These are phyloP conservation scores for Solanum dulcamara DNA, from an alignment of 257 asterid genomes.

Conservation along the genomic window DNA sequence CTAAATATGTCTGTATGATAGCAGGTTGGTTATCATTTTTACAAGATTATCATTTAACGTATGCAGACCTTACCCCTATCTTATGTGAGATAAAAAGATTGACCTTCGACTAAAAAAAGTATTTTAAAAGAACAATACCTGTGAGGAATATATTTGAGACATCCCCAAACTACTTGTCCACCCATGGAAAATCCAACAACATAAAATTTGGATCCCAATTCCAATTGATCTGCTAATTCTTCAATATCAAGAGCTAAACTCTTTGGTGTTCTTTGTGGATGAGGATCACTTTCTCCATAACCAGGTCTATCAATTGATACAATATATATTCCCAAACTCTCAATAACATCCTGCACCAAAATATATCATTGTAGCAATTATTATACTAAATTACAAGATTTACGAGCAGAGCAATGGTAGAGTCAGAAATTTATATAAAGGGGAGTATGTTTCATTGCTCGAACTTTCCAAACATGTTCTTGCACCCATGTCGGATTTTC, in stretches of 20 bases:
- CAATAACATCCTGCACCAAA: not conserved
- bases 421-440: not conserved
- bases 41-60: not conserved
- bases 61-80: rapidly evolving
- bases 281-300: not conserved
- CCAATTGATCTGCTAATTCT: not conserved
- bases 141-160: not conserved
- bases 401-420: not conserved
- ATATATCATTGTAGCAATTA: not conserved
- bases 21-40: not conserved
- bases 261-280: not conserved
- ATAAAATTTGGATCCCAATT: not conserved
- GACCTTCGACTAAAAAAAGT: not conserved
- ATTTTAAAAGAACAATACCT: not conserved
- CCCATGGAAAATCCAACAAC: not conserved
- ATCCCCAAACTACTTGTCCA: not conserved
- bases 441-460: not conserved
- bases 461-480: not conserved
- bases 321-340: not conserved
- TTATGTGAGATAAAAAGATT: rapidly evolving
- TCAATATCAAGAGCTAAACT: not conserved
- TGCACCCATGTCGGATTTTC: rapidly evolving
- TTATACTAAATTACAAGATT: not conserved
- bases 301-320: not conserved
- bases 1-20: no score